Base-by-base conservation (phyloP, 371 early-diverging fungal genomes). In the Circinella umbellata region DNA sequence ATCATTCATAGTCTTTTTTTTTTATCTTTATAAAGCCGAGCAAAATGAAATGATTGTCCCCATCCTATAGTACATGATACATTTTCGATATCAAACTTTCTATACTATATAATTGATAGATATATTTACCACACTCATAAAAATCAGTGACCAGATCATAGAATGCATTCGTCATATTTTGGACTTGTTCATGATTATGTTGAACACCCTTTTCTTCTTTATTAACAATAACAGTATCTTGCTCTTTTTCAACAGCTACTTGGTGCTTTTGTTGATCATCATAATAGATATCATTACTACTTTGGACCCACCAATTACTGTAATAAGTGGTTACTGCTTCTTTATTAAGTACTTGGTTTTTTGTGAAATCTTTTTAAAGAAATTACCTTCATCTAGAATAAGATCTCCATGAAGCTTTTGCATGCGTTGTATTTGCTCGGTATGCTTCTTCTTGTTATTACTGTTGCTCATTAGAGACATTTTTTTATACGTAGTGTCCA, bases 41-140 rank as follows among this genome's bases (percentile, higher is more conserved):
- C 90, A 84, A 93, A 94, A 74, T 94, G 94, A 84, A 93, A 94
- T 60, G 90, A 88, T 64, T 84, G 83, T 20, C 94, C 93, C 93
- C 94, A 93, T 8, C 93, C 92, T 77, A 39, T 7, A n/a, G 13
- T 38, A 46, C 11, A 61, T 15, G 61, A 15, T 61, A 20, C 34
- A 38, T 37, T 13, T 36, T 11, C 62, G 4, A n/a, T 34, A 17
- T 42, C 35, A 20, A 1, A 48, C 27, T 49, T n/a, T 15, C 49
- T 6, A 39, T 39, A 6, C 35, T 57, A 57, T 35, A n/a, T n/a
- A n/a, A n/a, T n/a, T n/a, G n/a, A n/a, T n/a, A 35, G 17, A 39
- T 6, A 42, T 18, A 17, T n/a, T 47, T 69, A 76, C 69, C 79
- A 69, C 88, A 88, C 82, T 92, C 93, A 79, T 89, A 89, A 47